Evolutionary conservation across 164 flowering plant genomes (phyloP).

Genomic region (Cinnamomum micranthum): DNA sequence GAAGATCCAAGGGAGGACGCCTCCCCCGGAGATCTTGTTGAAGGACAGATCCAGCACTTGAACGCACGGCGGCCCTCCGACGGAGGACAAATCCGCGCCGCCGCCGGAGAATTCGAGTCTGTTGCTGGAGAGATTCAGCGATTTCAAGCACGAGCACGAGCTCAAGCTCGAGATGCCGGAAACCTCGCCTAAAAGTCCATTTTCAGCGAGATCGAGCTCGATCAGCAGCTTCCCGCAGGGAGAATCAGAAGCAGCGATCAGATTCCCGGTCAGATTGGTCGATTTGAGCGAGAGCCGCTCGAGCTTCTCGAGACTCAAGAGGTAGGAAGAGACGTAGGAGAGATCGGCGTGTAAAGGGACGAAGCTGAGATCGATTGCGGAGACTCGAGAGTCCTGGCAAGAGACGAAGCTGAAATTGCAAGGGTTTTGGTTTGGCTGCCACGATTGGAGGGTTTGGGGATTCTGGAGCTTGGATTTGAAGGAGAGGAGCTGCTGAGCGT

Average conservation of each 20-base stretch:
- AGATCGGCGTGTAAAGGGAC: conserved; percentile 34
- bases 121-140: conserved; percentile 62
- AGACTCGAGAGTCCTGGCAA: conserved; percentile 29
- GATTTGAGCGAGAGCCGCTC: conserved; percentile 34
- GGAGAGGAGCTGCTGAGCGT: conserved; percentile 9
- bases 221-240: conserved; percentile 35
- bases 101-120: conserved; percentile 25
- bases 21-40: conserved; percentile 2
- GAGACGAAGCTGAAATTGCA: conserved; percentile 7
- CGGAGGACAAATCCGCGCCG: conserved; percentile 11
- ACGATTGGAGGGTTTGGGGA: neutral
- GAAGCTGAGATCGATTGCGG: conserved; percentile 49
- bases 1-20: conserved; percentile 41
- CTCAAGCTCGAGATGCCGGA: conserved; percentile 34
- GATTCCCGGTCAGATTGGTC: conserved; percentile 46
- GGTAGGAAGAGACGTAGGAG: conserved; percentile 30
- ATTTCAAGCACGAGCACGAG: conserved; percentile 42
- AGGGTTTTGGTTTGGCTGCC: conserved; percentile 4
- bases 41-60: conserved; percentile 8
- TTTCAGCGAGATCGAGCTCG: conserved; percentile 62
- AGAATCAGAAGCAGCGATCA: conserved; percentile 27
- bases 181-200: conserved; percentile 50
- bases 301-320: conserved; percentile 40
- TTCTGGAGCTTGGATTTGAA: conserved; percentile 7
- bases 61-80: conserved; percentile 20